These are phyloP conservation scores for Calycina herbarum DNA, from an alignment of 2,329 filamentous ascomycete species.

Conservation along the genomic window DNA sequence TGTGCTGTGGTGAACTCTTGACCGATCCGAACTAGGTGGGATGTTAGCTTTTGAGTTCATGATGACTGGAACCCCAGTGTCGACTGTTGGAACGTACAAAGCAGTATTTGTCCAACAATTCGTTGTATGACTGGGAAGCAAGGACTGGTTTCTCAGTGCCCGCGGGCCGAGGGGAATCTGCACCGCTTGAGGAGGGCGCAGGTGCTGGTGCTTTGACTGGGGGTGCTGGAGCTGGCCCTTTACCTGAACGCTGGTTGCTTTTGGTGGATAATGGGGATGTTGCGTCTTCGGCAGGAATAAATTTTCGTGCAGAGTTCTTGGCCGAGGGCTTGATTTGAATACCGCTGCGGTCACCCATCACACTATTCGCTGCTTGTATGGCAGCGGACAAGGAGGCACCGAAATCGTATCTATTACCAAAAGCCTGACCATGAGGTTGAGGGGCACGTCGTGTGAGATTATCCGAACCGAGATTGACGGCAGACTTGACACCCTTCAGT, in stretches of 20 bases:
- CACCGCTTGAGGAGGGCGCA: conserved; percentile 32
- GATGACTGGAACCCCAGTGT: conserved; percentile 19
- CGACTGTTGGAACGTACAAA: conserved; percentile 78
- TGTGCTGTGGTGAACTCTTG: conserved; percentile 52
- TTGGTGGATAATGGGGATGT: conserved; percentile 28
- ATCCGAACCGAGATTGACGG: conserved; percentile 51
- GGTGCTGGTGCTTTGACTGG: conserved; percentile 27
- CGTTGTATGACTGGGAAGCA: conserved; percentile 88
- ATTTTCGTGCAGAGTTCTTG: conserved; percentile 23
- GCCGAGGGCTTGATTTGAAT: conserved; percentile 45
- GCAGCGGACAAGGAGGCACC: conserved; percentile 85
- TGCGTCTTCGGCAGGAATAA: conserved; percentile 23
- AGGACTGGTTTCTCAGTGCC: conserved; percentile 66
- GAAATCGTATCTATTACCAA: conserved; percentile 95
- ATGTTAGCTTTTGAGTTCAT: conserved; percentile 42
- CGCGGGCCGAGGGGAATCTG: conserved; percentile 53
- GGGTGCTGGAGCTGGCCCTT: conserved; percentile 23
- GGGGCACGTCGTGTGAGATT: conserved; percentile 43
- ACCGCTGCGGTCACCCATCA: conserved; percentile 57
- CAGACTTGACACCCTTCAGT: conserved; percentile 69
- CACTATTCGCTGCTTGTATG: conserved; percentile 70
- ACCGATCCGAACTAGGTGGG: conserved; percentile 60
- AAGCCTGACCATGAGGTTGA: conserved; percentile 67
- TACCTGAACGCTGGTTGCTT: conserved; percentile 21
- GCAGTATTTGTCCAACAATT: conserved; percentile 98